phyloP scores from a whole-genome alignment of 306 rosid genomes.

The Trifolium repens region DNA sequence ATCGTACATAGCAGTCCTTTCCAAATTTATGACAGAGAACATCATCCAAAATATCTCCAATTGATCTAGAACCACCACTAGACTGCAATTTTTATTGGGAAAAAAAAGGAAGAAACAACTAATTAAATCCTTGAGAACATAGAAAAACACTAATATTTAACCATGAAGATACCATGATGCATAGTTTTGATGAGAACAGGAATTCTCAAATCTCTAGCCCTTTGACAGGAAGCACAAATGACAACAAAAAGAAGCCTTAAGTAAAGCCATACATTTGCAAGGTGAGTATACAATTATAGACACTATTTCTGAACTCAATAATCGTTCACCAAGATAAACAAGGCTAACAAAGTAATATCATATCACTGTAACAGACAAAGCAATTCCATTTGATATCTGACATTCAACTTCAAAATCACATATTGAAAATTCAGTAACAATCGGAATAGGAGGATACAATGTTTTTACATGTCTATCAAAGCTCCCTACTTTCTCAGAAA shows the following conservation, averaged over 20 bases:
- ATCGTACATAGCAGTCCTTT: constrained; percentile 65
- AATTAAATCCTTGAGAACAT: constrained; percentile 37
- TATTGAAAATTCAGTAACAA: background rate
- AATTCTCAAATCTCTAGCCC: constrained; percentile 5
- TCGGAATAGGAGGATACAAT: background rate
- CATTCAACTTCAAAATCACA: background rate
- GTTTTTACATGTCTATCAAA: background rate
- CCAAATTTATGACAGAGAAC: constrained; percentile 69
- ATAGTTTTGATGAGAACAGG: constrained; percentile 19
- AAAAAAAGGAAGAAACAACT: constrained; percentile 13
- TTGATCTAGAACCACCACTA: constrained; percentile 55
- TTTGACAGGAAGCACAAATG: constrained; percentile 17
- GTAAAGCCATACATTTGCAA: background rate
- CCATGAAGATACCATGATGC: background rate
- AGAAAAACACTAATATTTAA: constrained; percentile 11
- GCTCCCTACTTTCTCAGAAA: constrained; percentile 4
- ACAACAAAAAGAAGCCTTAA: constrained; percentile 22
- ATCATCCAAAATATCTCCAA: constrained; percentile 84
- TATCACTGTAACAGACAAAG: constrained; percentile 1
- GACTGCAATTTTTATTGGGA: constrained; percentile 50
- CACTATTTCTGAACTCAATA: constrained; percentile 2
- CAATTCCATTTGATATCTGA: background rate
- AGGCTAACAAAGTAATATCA: background rate
- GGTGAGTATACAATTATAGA: constrained; percentile 22
- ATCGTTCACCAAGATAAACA: constrained; percentile 12